Base-by-base conservation (phyloP, 1,284 basidiomycete species). In the Pisolithus thermaeus region DNA sequence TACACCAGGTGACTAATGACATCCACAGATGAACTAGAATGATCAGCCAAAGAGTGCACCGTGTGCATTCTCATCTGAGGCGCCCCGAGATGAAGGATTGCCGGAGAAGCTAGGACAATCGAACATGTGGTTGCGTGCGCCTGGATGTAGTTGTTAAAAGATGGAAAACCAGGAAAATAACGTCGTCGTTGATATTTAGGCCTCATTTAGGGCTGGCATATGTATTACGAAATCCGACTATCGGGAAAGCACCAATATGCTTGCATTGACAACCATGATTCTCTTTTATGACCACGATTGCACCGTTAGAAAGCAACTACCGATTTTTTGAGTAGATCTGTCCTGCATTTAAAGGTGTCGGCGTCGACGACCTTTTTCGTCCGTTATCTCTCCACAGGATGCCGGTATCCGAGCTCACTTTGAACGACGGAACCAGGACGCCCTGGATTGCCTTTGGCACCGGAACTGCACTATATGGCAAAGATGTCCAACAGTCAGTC, bases 371-470 rank as follows among this genome's bases (percentile, higher is more conserved):
- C 37, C 50, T 59, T 42, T 54, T 51, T 52, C 56, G 56, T 52
- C 53, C 8, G 3, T 11, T 30, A 57, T 52, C 56, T 61, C 49
- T 46, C 35, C 20, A 51, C 51, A 53, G 35, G 25, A 75, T 76
- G 75, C 60, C 65, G 20, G 59, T 69, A 53, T 69, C 62, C 43
- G 68, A 68, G 1, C 63, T 83, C 51, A 62, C 70, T 39, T 77
- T 87, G 56, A 84, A 84, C 63, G 80, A 86, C 59, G 81, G 80
- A 47, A 71, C 62, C 40, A 63, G 59, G 7, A 73, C 81, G 40
- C 84, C 86, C 25, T 79, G 76, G 76, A 69, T 88, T 14, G 86
- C 75, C 1, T 88, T 84, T 59, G 87, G 86, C 27, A 87, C 82
- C 3, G 85, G 86, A 3, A 82, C 83, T 0, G 81, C 81, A 2